A percentile compares a stretch with the other conserved stretches of the same genome.
phyloP scores from a whole-genome alignment of 2,329 filamentous ascomycete genomes.

The Xylaria sp. region DNA sequence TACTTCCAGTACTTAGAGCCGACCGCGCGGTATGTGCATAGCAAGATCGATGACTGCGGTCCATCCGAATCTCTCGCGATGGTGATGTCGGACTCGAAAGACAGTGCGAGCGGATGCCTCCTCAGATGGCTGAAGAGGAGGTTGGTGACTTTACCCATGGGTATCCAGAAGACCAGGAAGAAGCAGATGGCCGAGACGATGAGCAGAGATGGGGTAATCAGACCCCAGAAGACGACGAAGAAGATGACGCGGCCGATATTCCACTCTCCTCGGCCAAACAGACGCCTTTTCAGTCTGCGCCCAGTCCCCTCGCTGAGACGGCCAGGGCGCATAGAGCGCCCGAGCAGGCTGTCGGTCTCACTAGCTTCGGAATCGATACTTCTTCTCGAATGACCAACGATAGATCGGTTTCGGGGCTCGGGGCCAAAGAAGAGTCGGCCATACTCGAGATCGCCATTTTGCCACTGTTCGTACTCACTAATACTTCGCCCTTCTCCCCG shows the following conservation, averaged over 20 bases:
- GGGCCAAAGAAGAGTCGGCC: conserved; percentile 95
- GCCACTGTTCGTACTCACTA: conserved; percentile 98
- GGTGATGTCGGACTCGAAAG: conserved; percentile 81
- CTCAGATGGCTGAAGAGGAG: conserved; percentile 87
- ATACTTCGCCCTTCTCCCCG: conserved; percentile 94
- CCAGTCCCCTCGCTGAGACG: conserved; percentile 32
- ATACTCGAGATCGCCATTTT: conserved; percentile 93
- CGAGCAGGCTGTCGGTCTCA: conserved; percentile 86
- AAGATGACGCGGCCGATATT: conserved; percentile 91
- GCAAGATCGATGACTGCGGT: conserved; percentile 76
- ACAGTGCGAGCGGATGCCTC: conserved; percentile 84
- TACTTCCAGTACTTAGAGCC: conserved; percentile 99
- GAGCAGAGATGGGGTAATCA: conserved; percentile 81
- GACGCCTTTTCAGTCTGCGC: conserved; percentile 63
- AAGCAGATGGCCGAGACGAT: conserved; percentile 85
- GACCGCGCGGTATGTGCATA: conserved; percentile 95
- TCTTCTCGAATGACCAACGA: conserved; percentile 78
- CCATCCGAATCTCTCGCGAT: conserved; percentile 66
- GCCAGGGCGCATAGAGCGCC: conserved; percentile 51
- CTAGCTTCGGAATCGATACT: conserved; percentile 80
- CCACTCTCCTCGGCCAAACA: conserved; percentile 96
- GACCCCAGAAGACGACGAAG: conserved; percentile 91
- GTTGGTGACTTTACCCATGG: conserved; percentile 93
- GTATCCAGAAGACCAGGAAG: conserved; percentile 96
- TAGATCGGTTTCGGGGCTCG: conserved; percentile 60